These are phyloP conservation scores for Dioscorea alata DNA, from an alignment of 106 monocot species.

Conservation along the genomic window DNA sequence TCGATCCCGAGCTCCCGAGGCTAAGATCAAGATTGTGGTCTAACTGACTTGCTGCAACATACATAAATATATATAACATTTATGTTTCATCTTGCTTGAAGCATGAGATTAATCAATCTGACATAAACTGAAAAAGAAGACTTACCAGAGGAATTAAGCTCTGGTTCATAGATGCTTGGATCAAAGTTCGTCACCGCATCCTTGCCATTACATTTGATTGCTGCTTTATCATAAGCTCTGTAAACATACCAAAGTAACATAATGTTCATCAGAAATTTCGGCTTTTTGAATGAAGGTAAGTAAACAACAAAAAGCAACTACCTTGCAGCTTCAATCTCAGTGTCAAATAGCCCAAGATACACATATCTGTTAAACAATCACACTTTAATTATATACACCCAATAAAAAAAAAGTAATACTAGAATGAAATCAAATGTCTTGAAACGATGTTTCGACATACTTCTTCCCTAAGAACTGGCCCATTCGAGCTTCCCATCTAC, in stretches of 20 bases:
- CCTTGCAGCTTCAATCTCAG: conserved; percentile 74
- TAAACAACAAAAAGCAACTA: background rate
- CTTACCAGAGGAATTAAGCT: conserved; percentile 20
- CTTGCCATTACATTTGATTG: conserved; percentile 66
- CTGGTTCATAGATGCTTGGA: conserved; percentile 40
- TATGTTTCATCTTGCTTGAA: background rate
- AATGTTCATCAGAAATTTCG: background rate
- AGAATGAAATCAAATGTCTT: background rate
- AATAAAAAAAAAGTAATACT: background rate
- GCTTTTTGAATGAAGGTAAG: background rate
- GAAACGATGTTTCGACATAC: conserved; percentile 11
- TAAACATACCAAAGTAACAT: background rate
- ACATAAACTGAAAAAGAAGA: background rate
- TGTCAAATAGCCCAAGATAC: conserved; percentile 86
- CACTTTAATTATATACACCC: background rate
- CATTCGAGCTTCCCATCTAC: conserved; percentile 96
- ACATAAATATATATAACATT: background rate
- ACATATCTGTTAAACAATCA: conserved; percentile 46
- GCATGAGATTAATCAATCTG: background rate
- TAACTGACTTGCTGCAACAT: conserved; percentile 5
- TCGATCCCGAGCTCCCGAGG: conserved; percentile 54
- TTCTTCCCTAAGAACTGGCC: conserved; percentile 96
- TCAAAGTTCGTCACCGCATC: conserved; percentile 84
- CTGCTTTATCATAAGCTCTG: conserved; percentile 85
- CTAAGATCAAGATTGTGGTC: conserved; percentile 67